Evolutionary conservation across 2,329 filamentous ascomycete genomes (phyloP).

Genomic region (Fusarium nelsonii): DNA sequence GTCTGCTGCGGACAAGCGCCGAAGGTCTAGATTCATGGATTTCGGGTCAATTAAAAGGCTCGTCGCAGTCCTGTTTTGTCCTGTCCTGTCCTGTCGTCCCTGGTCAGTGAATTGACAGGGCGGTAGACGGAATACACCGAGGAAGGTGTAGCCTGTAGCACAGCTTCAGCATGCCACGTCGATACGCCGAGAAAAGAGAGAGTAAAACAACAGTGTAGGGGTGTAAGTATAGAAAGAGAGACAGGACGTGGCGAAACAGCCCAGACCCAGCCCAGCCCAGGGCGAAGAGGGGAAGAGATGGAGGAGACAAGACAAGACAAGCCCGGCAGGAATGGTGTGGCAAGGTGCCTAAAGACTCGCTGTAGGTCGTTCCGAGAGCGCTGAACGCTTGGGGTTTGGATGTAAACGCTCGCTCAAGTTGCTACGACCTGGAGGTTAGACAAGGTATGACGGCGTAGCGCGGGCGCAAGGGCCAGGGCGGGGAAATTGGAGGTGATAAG

Average conservation of each 20-base stretch:
- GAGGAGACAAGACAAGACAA: slow-evolving; percentile 41
- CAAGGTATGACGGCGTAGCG: slow-evolving; percentile 44
- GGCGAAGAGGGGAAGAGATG: slow-evolving; percentile 41
- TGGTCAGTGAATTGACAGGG: slow-evolving; percentile 5
- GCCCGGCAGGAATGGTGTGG: slow-evolving; percentile 38
- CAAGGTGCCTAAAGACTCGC: slow-evolving; percentile 26
- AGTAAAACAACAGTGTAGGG: slow-evolving; percentile 14
- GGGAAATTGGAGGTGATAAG: slow-evolving; percentile 49
- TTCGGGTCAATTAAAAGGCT: slow-evolving; percentile 12
- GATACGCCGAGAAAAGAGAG: slow-evolving; percentile 9
- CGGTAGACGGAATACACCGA: slow-evolving; percentile 20
- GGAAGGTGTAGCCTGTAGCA: slow-evolving; percentile 23
- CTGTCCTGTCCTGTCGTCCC: slow-evolving; percentile 2
- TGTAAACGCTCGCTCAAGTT: slow-evolving; percentile 21
- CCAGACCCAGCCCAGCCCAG: not conserved
- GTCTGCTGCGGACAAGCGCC: slow-evolving; percentile 3
- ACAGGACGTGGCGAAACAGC: slow-evolving; percentile 30
- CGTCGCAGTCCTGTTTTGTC: not conserved
- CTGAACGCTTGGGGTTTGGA: slow-evolving; percentile 14
- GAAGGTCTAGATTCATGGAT: slow-evolving; percentile 9
- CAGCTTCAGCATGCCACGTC: slow-evolving; percentile 33
- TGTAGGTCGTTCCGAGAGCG: slow-evolving; percentile 14
- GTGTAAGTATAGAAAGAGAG: slow-evolving; percentile 18
- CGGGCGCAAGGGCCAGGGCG: slow-evolving; percentile 49
- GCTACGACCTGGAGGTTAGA: slow-evolving; percentile 21